phyloP scores from a whole-genome alignment of 2,329 filamentous ascomycete species.

The Plenodomus lindquistii region DNA sequence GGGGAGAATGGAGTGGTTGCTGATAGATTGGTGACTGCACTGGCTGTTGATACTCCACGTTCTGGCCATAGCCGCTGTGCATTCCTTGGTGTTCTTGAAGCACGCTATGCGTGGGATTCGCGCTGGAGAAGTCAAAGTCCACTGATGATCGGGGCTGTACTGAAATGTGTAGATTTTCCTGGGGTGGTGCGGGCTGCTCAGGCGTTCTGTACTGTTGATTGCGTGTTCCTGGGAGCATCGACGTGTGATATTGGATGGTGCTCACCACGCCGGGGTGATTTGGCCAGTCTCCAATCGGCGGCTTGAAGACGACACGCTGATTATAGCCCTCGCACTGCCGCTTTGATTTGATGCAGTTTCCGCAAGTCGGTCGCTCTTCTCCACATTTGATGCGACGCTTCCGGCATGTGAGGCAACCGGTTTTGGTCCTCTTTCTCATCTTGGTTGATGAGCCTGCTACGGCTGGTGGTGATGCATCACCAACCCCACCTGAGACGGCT shows the following conservation, averaged over 20 bases:
- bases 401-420: conserved; percentile 89
- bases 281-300: conserved; percentile 62
- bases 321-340: conserved; percentile 83
- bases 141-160: conserved; percentile 34
- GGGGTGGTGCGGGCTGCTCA: conserved; percentile 17
- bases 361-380: conserved; percentile 80
- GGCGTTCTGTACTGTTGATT: conserved; percentile 20
- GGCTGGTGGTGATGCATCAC: conserved; percentile 35
- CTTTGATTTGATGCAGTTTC: conserved; percentile 86
- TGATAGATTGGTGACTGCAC: conserved; percentile 38
- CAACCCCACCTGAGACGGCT: conserved; percentile 24
- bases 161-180: conserved; percentile 25
- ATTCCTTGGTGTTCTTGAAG: conserved; percentile 21
- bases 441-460: conserved; percentile 29
- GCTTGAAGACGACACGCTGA: conserved; percentile 79
- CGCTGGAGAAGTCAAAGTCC: conserved; percentile 32
- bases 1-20: conserved; percentile 27
- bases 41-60: conserved; percentile 34
- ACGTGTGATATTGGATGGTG: conserved; percentile 44
- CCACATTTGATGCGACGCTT: conserved; percentile 97
- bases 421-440: conserved; percentile 71
- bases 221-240: conserved; percentile 42
- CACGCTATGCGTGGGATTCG: conserved; percentile 18
- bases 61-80: conserved; percentile 24
- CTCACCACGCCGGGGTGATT: conserved; percentile 43